phyloP scores from a whole-genome alignment of 257 asterid species.

The Solanum dulcamara region DNA sequence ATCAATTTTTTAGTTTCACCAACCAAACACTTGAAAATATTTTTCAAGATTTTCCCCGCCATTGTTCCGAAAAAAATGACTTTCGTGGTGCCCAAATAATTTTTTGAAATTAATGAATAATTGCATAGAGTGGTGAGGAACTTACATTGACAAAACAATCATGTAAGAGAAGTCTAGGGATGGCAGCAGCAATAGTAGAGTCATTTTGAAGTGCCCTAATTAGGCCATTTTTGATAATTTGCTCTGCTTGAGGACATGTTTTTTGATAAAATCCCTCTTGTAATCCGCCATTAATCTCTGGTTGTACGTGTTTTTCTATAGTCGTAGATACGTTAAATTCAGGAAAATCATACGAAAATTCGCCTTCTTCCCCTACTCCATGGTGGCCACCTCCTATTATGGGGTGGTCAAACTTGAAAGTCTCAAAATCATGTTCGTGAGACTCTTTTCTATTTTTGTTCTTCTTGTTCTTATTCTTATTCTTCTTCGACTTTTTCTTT shows the following conservation, averaged over 20 bases:
- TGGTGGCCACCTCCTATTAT: neutral
- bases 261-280: conserved; percentile 22
- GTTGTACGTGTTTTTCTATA: no score
- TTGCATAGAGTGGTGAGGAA: neutral
- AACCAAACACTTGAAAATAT: neutral
- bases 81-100: neutral
- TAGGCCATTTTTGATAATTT: conserved; percentile 21
- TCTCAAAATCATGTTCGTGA: neutral
- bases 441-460: neutral
- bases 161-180: conserved; percentile 44
- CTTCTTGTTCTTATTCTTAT: neutral
- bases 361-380: neutral
- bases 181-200: conserved; percentile 31
- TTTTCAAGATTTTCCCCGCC: neutral
- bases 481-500: neutral
- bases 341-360: neutral
- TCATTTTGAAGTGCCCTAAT: conserved; percentile 16
- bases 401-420: neutral
- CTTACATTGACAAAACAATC: conserved; percentile 55
- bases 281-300: neutral
- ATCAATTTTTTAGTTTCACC: neutral
- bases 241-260: conserved; percentile 50
- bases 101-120: neutral
- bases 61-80: no score
- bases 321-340: neutral